Base-by-base conservation (phyloP, 768 basidiomycete species). In the Boletus edulis region DNA sequence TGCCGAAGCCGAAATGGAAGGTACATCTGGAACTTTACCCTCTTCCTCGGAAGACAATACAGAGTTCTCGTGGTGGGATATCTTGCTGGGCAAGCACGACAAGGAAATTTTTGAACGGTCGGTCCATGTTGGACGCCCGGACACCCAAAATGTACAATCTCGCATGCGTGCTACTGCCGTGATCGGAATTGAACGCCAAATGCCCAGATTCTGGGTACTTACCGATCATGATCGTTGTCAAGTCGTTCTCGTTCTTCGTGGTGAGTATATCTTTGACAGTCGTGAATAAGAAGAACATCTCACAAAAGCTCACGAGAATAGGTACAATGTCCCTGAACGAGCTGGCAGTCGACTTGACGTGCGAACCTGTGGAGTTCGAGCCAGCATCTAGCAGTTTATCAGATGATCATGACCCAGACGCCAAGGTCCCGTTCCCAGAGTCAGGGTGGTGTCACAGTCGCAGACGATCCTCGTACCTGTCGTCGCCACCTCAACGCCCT, bases 321-420 rank as follows among this genome's bases (percentile, higher is more conserved):
- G 85, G 91, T 13, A 94, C 91, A 3, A 89, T 92, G 89, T 88
- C 87, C 3, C 75, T 94, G 41, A 93, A 93, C 62, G 91, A 93
- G 70, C 81, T 93, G 5, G 91, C 90, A 15, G 89, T 89, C 11
- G 90, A 93, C 71, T 76, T 93, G 46, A 89, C 90, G 1, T 93
- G 91, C 69, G 87, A 91, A 52, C 80, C 86, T 0, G 84, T 83
- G 39, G 75, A 80, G 20, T 89, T 89, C 58, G 75, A 80, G 52
- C 84, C 83, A 24, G 83, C 81, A 17, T 68, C 65, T 2, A 78
- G 76, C 5, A 56, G 66, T 15, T 54, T 63, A 11, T 52, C 35
- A 29, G 70, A 66, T 24, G 67, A 65, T 35, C 31, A 62, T 38
- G 66, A 71, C 34, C 53, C 15, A 65, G 53, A 46, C 71, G 77